These are phyloP conservation scores for Naganishia vishniacii DNA, from an alignment of 768 basidiomycete genomes.

Conservation along the genomic window DNA sequence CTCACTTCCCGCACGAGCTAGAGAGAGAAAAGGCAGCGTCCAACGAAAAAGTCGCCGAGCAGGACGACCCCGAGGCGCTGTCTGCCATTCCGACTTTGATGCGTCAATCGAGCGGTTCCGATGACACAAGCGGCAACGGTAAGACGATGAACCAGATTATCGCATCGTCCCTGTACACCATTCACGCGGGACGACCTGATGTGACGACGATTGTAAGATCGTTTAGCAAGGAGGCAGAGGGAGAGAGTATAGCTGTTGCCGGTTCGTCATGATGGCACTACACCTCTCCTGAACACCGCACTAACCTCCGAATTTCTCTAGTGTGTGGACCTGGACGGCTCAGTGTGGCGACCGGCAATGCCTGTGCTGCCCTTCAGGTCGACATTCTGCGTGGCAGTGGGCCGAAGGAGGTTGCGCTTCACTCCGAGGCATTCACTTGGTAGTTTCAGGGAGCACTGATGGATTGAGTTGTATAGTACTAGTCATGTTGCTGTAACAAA, in stretches of 20 bases:
- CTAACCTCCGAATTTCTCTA: background rate
- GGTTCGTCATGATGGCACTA: background rate
- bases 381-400: conserved; percentile 1
- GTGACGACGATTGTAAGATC: background rate
- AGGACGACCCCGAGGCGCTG: background rate
- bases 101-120: background rate
- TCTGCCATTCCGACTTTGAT: background rate
- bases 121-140: background rate
- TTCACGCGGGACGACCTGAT: background rate
- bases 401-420: conserved; percentile 1
- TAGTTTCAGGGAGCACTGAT: background rate
- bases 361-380: background rate
- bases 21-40: background rate
- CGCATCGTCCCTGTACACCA: background rate
- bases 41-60: background rate
- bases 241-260: conserved; percentile 6
- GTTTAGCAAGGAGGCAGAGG: background rate
- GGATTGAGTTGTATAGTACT: background rate
- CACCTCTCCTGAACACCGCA: too few species aligned
- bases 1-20: background rate
- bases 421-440: conserved; percentile 14
- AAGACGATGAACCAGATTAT: background rate
- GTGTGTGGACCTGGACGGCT: conserved; percentile 16
- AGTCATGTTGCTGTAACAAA: background rate
- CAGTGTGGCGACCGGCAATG: conserved; percentile 1